Evolutionary conservation across 2,329 filamentous ascomycete genomes (phyloP), one percentile per base, ranked within the genome.

Genomic region (Coniella vitis): DNA sequence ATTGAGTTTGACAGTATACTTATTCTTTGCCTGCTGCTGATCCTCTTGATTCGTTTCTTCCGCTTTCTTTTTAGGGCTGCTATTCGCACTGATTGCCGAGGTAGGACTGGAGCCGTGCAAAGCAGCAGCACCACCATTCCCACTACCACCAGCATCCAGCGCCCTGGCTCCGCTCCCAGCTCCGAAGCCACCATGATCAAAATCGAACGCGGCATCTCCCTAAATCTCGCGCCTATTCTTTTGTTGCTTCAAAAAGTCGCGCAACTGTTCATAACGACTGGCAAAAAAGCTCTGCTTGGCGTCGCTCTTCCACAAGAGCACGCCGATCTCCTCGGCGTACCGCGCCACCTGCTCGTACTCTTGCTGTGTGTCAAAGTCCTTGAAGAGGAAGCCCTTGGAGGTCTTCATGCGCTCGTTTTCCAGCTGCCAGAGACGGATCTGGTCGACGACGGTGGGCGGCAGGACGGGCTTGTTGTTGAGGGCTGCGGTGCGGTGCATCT

Each of bases 351-450:
- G 82, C 43, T 78, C 72, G 62, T 88, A 93, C 63, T 90, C 86
- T 48, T 76, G 76, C 45, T 75, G 70, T 29, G 75, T 82, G 38
- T 82, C 80, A 61, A 97, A 95, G 55, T 97, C 91, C 61, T 86
- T 85, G 72, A 98, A 95, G 22, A 97, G 65, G 64, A 89, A 97
- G 0, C 93, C 93, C 1, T 77, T 72, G 4, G 83, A 89, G 1
- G 87, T 82, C 64, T 86, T 87, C 79, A 98, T 94, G 44, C 93
- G 80, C 70, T 98, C 93, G 55, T 91, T 90, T 67, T 98, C 93
- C 45, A 97, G 83, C 71, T 98, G 91, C 93, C 93, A 98, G 17
- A 98, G 79, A 2, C 90, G 79, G 60, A 98, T 96, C 72, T 98
- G 93, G 67, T 98, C 93, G 55, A 96, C 88, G 14, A 98, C 93